Conservation (phyloP, 345 rosid species). For the Salix koriyanagi region DNA sequence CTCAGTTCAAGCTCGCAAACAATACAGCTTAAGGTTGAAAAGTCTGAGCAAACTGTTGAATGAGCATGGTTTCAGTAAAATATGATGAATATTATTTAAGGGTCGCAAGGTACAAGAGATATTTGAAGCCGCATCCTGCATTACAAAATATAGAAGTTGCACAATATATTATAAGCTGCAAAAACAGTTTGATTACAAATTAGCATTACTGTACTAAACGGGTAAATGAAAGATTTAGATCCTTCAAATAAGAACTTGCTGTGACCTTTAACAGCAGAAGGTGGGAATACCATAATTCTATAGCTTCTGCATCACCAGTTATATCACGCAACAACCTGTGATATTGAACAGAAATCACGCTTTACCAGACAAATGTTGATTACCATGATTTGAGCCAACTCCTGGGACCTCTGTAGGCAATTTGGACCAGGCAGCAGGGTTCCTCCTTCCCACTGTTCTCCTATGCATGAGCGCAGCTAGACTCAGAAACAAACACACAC, state of each 20-base stretch:
- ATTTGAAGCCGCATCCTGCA: background rate
- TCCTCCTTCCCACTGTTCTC: slow-evolving; percentile 29
- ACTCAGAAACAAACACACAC: slow-evolving; percentile 55
- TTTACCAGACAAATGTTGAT: slow-evolving; percentile 27
- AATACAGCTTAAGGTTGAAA: background rate
- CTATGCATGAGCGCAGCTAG: slow-evolving; percentile 39
- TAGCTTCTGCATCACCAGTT: background rate
- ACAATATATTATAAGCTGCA: background rate
- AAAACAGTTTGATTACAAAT: slow-evolving; percentile 18
- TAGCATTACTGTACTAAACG: background rate
- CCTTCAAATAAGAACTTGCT: background rate
- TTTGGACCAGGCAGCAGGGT: slow-evolving; percentile 50
- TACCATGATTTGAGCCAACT: slow-evolving; percentile 29
- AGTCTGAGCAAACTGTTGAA: too few relatives aligned
- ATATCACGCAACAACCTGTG: background rate
- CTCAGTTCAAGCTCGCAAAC: background rate
- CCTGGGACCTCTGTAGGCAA: slow-evolving; percentile 45
- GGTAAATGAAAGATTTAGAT: background rate
- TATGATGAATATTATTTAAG: too few relatives aligned
- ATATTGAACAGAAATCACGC: slow-evolving; percentile 24
- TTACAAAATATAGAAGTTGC: background rate
- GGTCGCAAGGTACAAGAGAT: background rate
- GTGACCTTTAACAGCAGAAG: background rate
- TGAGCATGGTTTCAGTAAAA: too few relatives aligned
- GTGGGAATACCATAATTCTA: background rate